Evolutionary conservation across 768 basidiomycete species (phyloP), one percentile per base, ranked within the genome.

Genomic region (Sarcodon sp.): DNA sequence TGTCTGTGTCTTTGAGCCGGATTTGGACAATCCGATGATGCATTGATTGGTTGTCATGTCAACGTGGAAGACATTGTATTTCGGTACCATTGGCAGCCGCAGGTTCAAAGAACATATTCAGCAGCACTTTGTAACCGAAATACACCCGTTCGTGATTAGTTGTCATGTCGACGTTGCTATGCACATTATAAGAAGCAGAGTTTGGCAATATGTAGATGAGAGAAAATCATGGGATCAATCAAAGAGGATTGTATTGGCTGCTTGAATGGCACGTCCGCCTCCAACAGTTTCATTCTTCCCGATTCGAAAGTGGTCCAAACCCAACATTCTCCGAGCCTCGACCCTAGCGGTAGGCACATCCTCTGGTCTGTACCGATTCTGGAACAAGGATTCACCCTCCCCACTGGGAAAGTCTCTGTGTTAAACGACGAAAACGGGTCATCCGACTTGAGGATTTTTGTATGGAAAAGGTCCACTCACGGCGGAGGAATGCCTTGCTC

Each of bases 401-500:
- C 72, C 68, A 52, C 70, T 63, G 0, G 73, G 77, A 61, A 81
- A 88, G 56, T 89, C 87, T 10, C 54, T 57, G 46, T 33, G 2
- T n/a, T 10, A 43, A 43, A 27, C 18, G 27, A 18, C n/a, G 10
- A 10, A 27, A 38, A 18, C 5, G 70, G 55, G 53, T 73, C 66
- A 1, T 61, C 54, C 4, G 54, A 35, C 4, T 56, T n/a, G n/a
- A 64, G 2, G 60, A 70, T 33, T 72, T 61, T 48, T 3, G 44
- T 47, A 44, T 31, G 18, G 12, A 33, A 47, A 45, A 3, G 63
- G 67, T 33, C 51, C 75, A 50, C 48, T 48, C 46, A 59, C 16
- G 85, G 83, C 9, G 83, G 77, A 18, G 80, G 73, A 18, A 72
- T 59, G 5, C 79, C 79, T 2, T 59, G 53, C 18, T 77, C 61